phyloP scores from a whole-genome alignment of 78 protist species.

The Mastigamoeba balamuthi region DNA sequence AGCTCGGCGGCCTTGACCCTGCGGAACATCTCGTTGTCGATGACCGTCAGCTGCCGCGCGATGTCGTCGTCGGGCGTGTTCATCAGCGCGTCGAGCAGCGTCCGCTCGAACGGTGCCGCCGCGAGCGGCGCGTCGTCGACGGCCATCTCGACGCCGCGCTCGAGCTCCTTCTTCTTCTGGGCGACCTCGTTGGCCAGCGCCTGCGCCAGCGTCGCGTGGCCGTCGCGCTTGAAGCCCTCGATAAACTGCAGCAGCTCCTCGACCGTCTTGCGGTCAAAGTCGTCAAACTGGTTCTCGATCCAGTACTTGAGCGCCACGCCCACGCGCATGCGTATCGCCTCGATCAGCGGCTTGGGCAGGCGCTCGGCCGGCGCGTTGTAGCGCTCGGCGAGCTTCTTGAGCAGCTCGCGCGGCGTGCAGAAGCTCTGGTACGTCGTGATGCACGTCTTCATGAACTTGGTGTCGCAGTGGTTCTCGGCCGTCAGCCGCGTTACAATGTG shows the following conservation, averaged over 20 bases:
- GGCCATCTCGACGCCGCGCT: background rate
- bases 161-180: background rate
- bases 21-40: constrained; percentile 52
- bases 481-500: background rate
- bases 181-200: background rate
- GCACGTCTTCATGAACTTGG: background rate
- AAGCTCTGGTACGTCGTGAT: background rate
- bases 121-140: background rate
- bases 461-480: background rate
- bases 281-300: constrained; percentile 37
- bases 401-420: background rate
- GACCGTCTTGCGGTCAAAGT: constrained; percentile 27
- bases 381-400: background rate
- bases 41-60: constrained; percentile 60
- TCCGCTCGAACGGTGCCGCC: constrained; percentile 18
- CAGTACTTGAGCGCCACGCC: background rate
- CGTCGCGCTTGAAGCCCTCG: background rate
- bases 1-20: constrained; percentile 44
- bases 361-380: background rate
- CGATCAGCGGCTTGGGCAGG: background rate
- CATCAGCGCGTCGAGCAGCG: constrained; percentile 8
- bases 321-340: background rate
- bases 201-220: background rate
- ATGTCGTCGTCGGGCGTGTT: constrained; percentile 60
- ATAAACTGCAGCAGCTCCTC: constrained; percentile 20